Evolutionary conservation across 345 rosid genomes (phyloP), one percentile per base, ranked within the genome.

Genomic region (Boechera divaricarpa): DNA sequence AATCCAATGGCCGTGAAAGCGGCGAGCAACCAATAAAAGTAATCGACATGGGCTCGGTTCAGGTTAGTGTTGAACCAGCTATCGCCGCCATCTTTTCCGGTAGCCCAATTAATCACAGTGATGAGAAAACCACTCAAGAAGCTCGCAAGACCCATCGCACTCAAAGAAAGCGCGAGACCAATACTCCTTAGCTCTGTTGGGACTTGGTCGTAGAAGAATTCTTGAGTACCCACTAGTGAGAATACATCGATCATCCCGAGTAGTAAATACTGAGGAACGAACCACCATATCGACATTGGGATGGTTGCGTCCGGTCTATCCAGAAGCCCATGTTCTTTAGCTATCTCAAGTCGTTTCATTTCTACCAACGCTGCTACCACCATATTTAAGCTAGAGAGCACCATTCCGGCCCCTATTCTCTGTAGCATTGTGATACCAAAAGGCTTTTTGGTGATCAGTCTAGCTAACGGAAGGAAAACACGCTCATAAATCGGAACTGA

Each of bases 141-240:
- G 86, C 97, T 94, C 10, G 97, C 91, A 54, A 89, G 70, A 42
- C 97, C 98, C 32, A 85, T 51, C 4, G 90, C 77, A 45, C 95
- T 87, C 9, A 92, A 72, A 63, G 86, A 82, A 0, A 89, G 91
- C 1, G 97, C 88, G 0, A 97, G 95, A 9, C 97, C 98, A 35
- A 91, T 54, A 73, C 97, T 94, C 73, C 98, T 82, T 85, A 90
- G 81, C 9, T 77, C 77, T 16, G 82, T 89, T 0, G 98, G 98
- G 87, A 92, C 81, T 73, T 94, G 97, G 75, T 87, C 94, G 36
- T 94, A 94, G 85, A 92, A 94, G 85, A 92, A 64, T 75, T 94
- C 98, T 78, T 94, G 97, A 48, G 93, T 71, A 8, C 98, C 97
- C 5, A 94, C 83, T 1, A 92, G 58, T 5, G 90, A 76, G 72